A percentile compares a stretch with the other conserved stretches of the same genome.
Evolutionary conservation across 768 basidiomycete species (phyloP).

Genomic region (Podaxis sp.): DNA sequence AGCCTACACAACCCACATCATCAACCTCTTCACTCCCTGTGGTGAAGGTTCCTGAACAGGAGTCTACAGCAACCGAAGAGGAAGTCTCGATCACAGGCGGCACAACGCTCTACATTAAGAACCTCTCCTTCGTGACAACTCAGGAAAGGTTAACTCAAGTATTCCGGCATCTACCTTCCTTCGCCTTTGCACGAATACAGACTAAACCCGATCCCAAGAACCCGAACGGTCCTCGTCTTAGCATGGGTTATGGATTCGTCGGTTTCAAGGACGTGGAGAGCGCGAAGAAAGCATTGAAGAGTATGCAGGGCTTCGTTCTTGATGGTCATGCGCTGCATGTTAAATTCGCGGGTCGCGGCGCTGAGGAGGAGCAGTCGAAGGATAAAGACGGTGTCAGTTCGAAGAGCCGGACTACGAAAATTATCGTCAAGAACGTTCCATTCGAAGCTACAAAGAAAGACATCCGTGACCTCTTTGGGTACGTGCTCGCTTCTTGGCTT

Average conservation of each 20-base stretch:
- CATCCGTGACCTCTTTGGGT: constrained; percentile 87
- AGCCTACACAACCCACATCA: constrained; percentile 16
- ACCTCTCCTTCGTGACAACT: constrained; percentile 90
- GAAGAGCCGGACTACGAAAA: constrained; percentile 80
- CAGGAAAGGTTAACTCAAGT: constrained; percentile 65
- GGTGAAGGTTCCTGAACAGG: constrained; percentile 45
- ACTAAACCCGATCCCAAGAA: constrained; percentile 86
- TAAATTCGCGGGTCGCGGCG: constrained; percentile 84
- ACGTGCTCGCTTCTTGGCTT: constrained; percentile 26
- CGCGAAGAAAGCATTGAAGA: constrained; percentile 72
- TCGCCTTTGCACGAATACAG: constrained; percentile 86
- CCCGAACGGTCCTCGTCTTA: constrained; percentile 56
- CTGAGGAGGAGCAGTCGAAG: constrained; percentile 48
- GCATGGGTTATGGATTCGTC: constrained; percentile 97
- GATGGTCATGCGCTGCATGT: constrained; percentile 86
- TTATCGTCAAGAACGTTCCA: constrained; percentile 97
- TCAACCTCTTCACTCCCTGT: constrained; percentile 11
- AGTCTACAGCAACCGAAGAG: constrained; percentile 32
- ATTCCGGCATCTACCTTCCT: constrained; percentile 75
- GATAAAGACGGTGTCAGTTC: constrained; percentile 34
- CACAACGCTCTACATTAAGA: constrained; percentile 92
- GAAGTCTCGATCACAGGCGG: constrained; percentile 56
- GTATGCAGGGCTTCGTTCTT: constrained; percentile 77
- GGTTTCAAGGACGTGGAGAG: constrained; percentile 79
- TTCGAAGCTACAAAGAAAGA: constrained; percentile 97